phyloP scores from a whole-genome alignment of 2,329 filamentous ascomycete genomes.

The Fusarium floridanum region DNA sequence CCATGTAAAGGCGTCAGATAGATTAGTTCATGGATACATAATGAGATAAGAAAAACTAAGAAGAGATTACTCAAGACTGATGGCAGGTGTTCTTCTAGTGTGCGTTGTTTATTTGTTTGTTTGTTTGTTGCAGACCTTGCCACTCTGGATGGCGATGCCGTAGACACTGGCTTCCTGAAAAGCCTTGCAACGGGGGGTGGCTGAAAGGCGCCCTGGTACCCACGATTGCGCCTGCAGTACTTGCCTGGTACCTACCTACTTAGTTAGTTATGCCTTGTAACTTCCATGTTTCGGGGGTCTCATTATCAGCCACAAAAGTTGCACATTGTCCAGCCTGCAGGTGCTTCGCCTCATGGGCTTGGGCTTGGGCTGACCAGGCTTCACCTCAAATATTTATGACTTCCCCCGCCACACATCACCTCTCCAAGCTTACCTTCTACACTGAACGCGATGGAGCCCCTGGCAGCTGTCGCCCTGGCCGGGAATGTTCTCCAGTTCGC shows the following conservation, averaged over 20 bases:
- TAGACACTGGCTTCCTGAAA: background rate
- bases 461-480: background rate
- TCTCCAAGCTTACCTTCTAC: background rate
- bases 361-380: background rate
- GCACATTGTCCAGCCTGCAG: background rate
- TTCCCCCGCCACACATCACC: background rate
- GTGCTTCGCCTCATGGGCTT: background rate
- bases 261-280: no score
- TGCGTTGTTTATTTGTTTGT: background rate
- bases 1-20: constrained; percentile 49
- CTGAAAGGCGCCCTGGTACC: background rate
- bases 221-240: background rate
- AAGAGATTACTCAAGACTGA: background rate
- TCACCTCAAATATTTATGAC: background rate
- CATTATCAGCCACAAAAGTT: background rate
- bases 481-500: background rate
- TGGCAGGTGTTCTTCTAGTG: no score
- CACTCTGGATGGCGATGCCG: background rate
- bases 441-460: background rate
- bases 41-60: background rate
- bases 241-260: background rate
- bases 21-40: background rate
- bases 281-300: no score
- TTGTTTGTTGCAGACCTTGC: background rate
- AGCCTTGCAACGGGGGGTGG: background rate